Evolutionary conservation across 345 rosid species (phyloP), one percentile per base, ranked within the genome.

Genomic region (Noccaea bulbosa): DNA sequence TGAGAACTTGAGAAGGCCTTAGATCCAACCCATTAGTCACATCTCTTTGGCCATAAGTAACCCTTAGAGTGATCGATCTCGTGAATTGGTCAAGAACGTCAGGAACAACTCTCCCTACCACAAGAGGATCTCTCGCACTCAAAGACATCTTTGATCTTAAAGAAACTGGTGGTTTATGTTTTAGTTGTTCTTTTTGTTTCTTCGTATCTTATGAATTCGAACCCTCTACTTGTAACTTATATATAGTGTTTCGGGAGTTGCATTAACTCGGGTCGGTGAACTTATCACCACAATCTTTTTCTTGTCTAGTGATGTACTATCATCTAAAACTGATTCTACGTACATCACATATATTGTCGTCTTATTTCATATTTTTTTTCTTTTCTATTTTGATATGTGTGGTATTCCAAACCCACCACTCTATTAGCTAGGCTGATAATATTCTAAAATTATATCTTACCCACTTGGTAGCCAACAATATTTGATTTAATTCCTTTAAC

Each of bases 21-120:
- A 77, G 62, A 65, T 77, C 77, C 75, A 67, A 71, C 4, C 77
- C 76, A 65, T 77, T 77, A 44, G 67, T 66, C 37, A 71, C 80
- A 20, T 71, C 80, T 71, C 69, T 66, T 65, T 45, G 72, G 17
- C 67, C 76, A 60, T 77, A 77, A 34, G 68, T 71, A 51, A 71
- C 80, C 77, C 59, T 77, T 24, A 77, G 46, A 59, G 67, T 20
- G 53, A 77, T 71, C 5, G 69, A 65, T 67, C 69, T 59, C 11
- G 41, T 70, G 72, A 76, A 76, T 1, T 32, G 32, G 22, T 76
- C 80, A 57, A 76, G 41, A 76, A 76, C 72, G 5, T 76, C 80
- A 12, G 57, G 54, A n/a, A 76, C 67, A 24, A 76, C 76, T 65
- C 80, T 32, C 35, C 76, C 70, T 20, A 76, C 67, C 15, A 70